Percentiles rank a stretch among this genome's conserved stretches.
phyloP scores from a whole-genome alignment of 1,284 basidiomycete genomes.

The Cutaneotrichosporon sp. region DNA sequence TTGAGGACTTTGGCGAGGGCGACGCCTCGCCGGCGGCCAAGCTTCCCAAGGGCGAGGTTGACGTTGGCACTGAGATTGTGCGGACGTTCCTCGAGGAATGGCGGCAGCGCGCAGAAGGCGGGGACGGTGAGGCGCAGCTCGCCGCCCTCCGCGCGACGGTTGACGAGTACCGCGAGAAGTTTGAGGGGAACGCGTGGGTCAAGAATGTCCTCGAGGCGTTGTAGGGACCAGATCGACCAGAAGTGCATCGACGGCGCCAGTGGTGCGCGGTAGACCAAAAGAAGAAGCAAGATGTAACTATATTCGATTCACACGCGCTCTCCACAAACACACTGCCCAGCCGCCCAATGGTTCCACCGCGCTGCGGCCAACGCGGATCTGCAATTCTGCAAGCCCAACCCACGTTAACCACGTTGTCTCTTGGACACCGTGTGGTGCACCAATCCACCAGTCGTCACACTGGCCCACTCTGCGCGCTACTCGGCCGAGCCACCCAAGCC shows the following conservation, averaged over 20 bases:
- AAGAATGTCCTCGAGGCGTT: constrained; percentile 61
- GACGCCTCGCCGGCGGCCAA: constrained; percentile 53
- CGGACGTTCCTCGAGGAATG: constrained; percentile 78
- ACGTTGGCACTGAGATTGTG: constrained; percentile 77
- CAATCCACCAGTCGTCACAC: too few relatives aligned
- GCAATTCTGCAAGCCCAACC: too few relatives aligned
- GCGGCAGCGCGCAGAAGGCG: constrained; percentile 56
- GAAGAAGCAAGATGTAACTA: too few relatives aligned
- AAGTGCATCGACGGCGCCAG: not conserved
- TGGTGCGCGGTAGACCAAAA: not conserved
- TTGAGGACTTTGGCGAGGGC: constrained; percentile 79
- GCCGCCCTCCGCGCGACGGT: constrained; percentile 66
- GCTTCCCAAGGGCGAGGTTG: constrained; percentile 64
- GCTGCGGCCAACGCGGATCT: too few relatives aligned
- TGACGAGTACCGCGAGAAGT: constrained; percentile 65
- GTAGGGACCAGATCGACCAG: constrained; percentile 28
- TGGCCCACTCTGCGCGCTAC: too few relatives aligned
- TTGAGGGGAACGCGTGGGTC: constrained; percentile 79
- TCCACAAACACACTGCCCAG: too few relatives aligned
- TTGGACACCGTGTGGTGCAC: too few relatives aligned
- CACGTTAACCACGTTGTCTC: too few relatives aligned
- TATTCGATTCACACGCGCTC: too few relatives aligned
- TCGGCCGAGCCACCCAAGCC: too few relatives aligned
- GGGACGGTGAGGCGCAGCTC: constrained; percentile 65
- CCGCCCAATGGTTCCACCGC: too few relatives aligned